These are phyloP conservation scores for Phytophthora ramorum DNA, from an alignment of 352 stramenopile species.

Conservation along the genomic window DNA sequence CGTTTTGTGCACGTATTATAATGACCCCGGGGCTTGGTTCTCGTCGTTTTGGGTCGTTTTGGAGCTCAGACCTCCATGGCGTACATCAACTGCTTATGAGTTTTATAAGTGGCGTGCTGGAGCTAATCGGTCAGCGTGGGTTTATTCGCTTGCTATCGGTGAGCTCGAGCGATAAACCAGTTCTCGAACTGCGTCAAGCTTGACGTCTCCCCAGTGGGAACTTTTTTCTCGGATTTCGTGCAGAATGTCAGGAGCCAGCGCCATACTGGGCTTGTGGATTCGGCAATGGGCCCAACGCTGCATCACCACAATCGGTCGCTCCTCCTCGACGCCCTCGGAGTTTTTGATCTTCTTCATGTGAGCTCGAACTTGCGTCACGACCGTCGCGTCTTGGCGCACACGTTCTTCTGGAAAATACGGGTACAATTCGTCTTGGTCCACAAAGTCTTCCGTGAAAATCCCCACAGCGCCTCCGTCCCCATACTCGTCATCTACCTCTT, in stretches of 20 bases:
- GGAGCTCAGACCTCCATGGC: not conserved
- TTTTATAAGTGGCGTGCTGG: too few species aligned
- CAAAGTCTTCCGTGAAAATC: slow-evolving; percentile 38
- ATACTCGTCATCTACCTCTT: slow-evolving; percentile 24
- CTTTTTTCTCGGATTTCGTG: slow-evolving; percentile 49
- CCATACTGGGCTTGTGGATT: slow-evolving; percentile 21
- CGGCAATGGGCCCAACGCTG: slow-evolving; percentile 20
- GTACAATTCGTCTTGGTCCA: slow-evolving; percentile 50
- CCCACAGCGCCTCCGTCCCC: slow-evolving; percentile 34
- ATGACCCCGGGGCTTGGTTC: too few species aligned
- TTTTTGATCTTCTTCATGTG: slow-evolving; percentile 19
- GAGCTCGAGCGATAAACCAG: slow-evolving; percentile 16
- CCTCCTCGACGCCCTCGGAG: slow-evolving; percentile 8
- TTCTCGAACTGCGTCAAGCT: slow-evolving; percentile 35
- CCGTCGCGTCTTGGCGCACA: slow-evolving; percentile 36
- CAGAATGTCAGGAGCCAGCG: slow-evolving; percentile 29
- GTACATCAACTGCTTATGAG: not conserved
- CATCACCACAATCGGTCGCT: slow-evolving; percentile 37
- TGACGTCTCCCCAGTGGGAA: slow-evolving; percentile 49
- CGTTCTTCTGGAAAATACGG: slow-evolving; percentile 34
- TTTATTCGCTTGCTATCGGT: not conserved
- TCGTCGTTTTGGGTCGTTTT: too few species aligned
- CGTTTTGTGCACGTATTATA: too few species aligned
- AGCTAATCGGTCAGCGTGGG: too few species aligned
- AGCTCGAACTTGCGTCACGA: slow-evolving; percentile 32